phyloP scores from a whole-genome alignment of 257 asterid genomes.

The Solanum arcanum region DNA sequence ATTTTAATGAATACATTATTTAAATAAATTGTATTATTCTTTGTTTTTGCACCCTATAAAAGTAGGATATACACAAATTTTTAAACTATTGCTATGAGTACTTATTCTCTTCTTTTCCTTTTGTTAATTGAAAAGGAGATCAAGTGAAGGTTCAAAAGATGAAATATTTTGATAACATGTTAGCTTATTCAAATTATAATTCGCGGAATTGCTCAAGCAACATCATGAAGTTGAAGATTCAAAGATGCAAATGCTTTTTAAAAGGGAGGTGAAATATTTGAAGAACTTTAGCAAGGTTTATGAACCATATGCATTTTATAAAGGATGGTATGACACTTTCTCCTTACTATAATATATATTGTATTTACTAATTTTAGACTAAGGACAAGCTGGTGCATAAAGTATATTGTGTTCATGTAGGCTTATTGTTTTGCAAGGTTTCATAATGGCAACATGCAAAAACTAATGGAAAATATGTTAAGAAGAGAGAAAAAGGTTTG shows the following conservation, averaged over 20 bases:
- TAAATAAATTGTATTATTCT: too few relatives aligned
- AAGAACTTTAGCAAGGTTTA: not conserved
- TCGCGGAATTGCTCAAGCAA: not conserved
- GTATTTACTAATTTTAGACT: not conserved
- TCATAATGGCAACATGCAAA: not conserved
- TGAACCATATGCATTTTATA: not conserved
- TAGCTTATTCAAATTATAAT: not conserved
- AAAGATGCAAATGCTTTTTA: not conserved
- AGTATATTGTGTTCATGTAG: not conserved
- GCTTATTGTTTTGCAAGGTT: not conserved
- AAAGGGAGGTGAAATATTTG: not conserved
- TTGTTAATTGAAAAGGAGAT: not conserved
- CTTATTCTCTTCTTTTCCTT: slow-evolving; percentile 6
- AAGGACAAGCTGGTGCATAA: not conserved
- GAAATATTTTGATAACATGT: not conserved
- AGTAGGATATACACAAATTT: not conserved
- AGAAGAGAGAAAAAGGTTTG: too few relatives aligned
- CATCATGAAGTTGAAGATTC: not conserved
- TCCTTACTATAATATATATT: not conserved
- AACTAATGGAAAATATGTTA: not conserved
- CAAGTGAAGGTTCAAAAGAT: not conserved
- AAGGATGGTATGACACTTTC: not conserved
- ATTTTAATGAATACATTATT: too few relatives aligned
- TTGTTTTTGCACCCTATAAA: too few relatives aligned
- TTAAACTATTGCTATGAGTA: slow-evolving; percentile 11